Conservation (phyloP, 2,329 filamentous ascomycete species). For the Leptographium flavum region DNA sequence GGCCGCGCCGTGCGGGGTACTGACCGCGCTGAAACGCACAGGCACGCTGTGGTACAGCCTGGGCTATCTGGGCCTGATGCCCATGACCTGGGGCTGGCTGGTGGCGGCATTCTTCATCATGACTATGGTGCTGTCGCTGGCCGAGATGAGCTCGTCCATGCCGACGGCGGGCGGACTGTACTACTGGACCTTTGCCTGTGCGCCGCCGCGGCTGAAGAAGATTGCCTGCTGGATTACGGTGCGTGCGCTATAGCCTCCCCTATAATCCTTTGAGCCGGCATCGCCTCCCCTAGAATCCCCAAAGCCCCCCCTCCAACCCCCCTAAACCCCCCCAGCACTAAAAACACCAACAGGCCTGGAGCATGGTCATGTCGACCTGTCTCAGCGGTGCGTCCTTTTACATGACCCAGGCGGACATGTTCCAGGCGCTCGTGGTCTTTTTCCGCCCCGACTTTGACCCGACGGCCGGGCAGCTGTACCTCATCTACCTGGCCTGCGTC, state of each 20-base stretch:
- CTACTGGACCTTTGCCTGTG: constrained; percentile 4
- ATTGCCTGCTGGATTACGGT: constrained; percentile 5
- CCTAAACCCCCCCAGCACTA: no score
- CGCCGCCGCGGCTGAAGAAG: background rate
- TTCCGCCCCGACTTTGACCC: constrained; percentile 2
- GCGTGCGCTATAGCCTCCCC: background rate
- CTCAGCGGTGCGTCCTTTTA: constrained; percentile 4
- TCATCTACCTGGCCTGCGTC: constrained; percentile 3
- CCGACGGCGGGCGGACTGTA: constrained; percentile 5
- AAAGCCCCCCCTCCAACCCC: no score
- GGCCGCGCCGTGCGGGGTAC: no score
- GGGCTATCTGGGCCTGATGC: constrained; percentile 4
- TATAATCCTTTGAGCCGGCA: no score
- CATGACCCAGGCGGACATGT: constrained; percentile 5
- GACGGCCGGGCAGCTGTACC: constrained; percentile 1
- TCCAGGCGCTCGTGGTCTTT: constrained; percentile 4
- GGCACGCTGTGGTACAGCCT: constrained; percentile 6
- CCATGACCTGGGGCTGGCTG: constrained; percentile 7
- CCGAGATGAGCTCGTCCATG: constrained; percentile 4
- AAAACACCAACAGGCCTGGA: constrained; percentile 4
- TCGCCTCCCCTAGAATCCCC: no score
- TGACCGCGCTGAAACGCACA: no score
- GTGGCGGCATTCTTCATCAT: constrained; percentile 3
- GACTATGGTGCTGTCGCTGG: background rate
- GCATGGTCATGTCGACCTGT: constrained; percentile 4